These are phyloP conservation scores for Fusarium sp. DNA, from an alignment of 2,329 filamentous ascomycete species.

Conservation along the genomic window DNA sequence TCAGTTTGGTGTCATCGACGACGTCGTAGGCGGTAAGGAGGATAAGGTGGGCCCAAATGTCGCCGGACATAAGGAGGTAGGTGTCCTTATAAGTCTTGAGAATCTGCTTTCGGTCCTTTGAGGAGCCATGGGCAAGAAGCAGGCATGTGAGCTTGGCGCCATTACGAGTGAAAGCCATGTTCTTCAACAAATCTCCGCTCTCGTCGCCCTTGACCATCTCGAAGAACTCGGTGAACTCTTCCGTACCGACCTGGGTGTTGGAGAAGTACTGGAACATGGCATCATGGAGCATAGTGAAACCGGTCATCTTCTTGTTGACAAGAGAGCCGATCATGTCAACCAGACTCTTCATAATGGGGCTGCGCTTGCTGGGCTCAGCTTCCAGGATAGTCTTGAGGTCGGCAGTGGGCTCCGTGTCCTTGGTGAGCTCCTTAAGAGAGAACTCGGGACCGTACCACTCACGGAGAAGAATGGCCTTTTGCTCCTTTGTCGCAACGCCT, in stretches of 20 bases:
- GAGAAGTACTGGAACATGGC: conserved; percentile 98
- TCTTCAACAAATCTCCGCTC: conserved; percentile 89
- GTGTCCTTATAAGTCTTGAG: conserved; percentile 91
- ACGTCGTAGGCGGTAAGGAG: conserved; percentile 89
- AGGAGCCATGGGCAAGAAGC: conserved; percentile 82
- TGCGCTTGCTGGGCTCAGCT: conserved; percentile 83
- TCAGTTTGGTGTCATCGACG: conserved; percentile 92
- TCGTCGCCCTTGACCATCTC: conserved; percentile 94
- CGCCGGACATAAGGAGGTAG: conserved; percentile 84
- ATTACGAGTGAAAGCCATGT: conserved; percentile 93
- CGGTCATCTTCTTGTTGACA: conserved; percentile 95
- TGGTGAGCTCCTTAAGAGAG: conserved; percentile 74
- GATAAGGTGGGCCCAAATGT: conserved; percentile 80
- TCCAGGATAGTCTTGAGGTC: conserved; percentile 81
- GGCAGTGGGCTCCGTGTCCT: conserved; percentile 65
- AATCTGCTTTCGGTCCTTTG: conserved; percentile 92
- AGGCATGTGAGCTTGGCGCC: conserved; percentile 85
- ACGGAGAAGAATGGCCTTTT: conserved; percentile 84
- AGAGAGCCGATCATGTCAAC: conserved; percentile 89
- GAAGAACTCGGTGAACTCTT: conserved; percentile 86
- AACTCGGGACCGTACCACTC: conserved; percentile 99
- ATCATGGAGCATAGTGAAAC: conserved; percentile 97
- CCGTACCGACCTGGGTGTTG: conserved; percentile 78
- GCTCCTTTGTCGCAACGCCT: conserved; percentile 82
- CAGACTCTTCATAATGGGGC: conserved; percentile 85